Percentiles rank a stretch among this genome's conserved stretches.
Conservation (phyloP, 2,329 filamentous ascomycete species). For the Sporothrix schenckii region DNA sequence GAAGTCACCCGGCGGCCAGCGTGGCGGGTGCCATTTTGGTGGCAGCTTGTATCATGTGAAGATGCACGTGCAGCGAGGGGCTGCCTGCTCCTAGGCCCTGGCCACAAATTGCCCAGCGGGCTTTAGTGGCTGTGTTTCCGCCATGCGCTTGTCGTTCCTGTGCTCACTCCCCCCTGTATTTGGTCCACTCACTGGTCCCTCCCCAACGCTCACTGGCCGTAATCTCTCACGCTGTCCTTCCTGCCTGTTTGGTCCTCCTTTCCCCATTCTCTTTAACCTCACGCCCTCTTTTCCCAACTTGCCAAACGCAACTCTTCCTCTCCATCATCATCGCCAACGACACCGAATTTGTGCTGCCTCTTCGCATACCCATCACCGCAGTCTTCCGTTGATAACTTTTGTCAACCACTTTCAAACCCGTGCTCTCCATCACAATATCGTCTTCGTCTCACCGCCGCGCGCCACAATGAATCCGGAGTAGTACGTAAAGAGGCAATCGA, state of each 20-base stretch:
- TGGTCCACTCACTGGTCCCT: not conserved
- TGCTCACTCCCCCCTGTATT: not conserved
- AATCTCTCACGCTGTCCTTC: slow-evolving; percentile 10
- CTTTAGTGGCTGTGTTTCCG: slow-evolving; percentile 23
- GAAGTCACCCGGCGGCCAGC: slow-evolving; percentile 19
- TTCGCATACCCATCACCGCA: not conserved
- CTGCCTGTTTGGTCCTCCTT: slow-evolving; percentile 15
- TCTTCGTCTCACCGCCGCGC: slow-evolving; percentile 38
- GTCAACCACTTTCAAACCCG: not conserved
- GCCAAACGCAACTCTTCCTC: slow-evolving; percentile 9
- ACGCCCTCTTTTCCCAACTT: slow-evolving; percentile 18
- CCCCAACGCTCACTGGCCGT: not conserved
- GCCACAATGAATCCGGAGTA: slow-evolving; percentile 88
- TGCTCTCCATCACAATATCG: not conserved
- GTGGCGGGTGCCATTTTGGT: not conserved
- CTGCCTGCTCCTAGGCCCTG: not conserved
- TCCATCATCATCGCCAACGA: slow-evolving; percentile 22
- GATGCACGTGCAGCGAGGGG: slow-evolving; percentile 31
- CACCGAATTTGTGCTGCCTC: not conserved
- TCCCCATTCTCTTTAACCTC: slow-evolving; percentile 28
- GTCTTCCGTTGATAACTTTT: not conserved
- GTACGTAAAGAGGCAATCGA: slow-evolving; percentile 52
- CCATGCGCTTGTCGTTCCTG: slow-evolving; percentile 10
- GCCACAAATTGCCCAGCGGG: not conserved
- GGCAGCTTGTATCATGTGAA: slow-evolving; percentile 32